A percentile compares a stretch with the other conserved stretches of the same genome.
Evolutionary conservation across 1,284 basidiomycete species (phyloP).

Genomic region (Moesziomyces antarcticus): DNA sequence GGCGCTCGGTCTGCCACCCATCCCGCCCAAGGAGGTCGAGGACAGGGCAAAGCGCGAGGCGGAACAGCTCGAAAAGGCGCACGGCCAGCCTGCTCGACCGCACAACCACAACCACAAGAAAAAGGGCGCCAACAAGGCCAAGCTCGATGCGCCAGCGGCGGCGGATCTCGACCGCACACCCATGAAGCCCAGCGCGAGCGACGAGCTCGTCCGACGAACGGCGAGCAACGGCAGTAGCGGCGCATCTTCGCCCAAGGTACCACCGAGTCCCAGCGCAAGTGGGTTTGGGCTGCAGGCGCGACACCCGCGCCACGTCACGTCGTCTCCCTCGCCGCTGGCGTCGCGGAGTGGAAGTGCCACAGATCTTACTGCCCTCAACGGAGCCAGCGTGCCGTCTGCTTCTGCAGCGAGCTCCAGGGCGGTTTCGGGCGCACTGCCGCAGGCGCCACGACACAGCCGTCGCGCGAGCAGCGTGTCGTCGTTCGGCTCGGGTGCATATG

Average conservation of each 20-base stretch:
- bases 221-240: slow-evolving; percentile 14
- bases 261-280: neutral
- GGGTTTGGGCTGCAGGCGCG: slow-evolving; percentile 7
- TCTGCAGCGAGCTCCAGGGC: slow-evolving; percentile 20
- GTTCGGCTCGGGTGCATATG: slow-evolving; percentile 46
- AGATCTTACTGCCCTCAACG: slow-evolving; percentile 22
- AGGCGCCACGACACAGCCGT: slow-evolving; percentile 32
- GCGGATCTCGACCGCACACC: slow-evolving; percentile 31
- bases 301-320: slow-evolving; percentile 13
- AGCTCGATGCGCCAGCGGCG: slow-evolving; percentile 9
- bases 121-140: slow-evolving; percentile 16
- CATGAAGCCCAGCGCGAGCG: slow-evolving; percentile 30
- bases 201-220: slow-evolving; percentile 11
- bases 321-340: slow-evolving; percentile 37
- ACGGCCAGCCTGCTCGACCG: slow-evolving; percentile 1
- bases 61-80: slow-evolving; percentile 34
- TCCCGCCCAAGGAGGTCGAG: slow-evolving; percentile 51
- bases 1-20: slow-evolving; percentile 55
- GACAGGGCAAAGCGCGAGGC: slow-evolving; percentile 29
- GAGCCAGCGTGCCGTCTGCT: neutral
- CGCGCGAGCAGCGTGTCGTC: slow-evolving; percentile 49
- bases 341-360: slow-evolving; percentile 36
- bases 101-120: slow-evolving; percentile 19
- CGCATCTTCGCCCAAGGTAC: slow-evolving; percentile 14
- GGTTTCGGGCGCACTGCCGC: slow-evolving; percentile 15